These are phyloP conservation scores for Magnolia officinalis DNA, from an alignment of 164 flowering plant genomes.

Conservation along the genomic window DNA sequence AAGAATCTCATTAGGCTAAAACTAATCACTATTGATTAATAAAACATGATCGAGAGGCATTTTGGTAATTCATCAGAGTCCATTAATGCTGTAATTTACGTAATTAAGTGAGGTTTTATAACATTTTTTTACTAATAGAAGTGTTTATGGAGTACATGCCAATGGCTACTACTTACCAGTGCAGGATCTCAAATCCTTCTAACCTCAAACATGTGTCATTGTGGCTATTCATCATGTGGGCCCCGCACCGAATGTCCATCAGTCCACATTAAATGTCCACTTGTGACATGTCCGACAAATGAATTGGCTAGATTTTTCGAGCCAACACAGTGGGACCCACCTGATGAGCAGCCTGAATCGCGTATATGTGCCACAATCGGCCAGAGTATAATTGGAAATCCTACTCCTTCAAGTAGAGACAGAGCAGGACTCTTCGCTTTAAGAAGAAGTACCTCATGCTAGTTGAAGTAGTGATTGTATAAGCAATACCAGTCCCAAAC, in stretches of 20 bases:
- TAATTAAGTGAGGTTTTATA: too few relatives aligned
- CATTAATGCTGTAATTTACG: neutral
- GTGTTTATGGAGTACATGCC: too few relatives aligned
- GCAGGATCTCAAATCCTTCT: too few relatives aligned
- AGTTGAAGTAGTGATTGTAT: slow-evolving; percentile 31
- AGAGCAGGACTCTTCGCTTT: neutral
- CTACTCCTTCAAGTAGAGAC: neutral
- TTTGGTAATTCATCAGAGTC: neutral
- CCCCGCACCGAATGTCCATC: too few relatives aligned
- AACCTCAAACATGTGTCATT: too few relatives aligned
- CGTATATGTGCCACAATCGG: neutral
- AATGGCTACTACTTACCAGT: too few relatives aligned
- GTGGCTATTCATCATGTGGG: too few relatives aligned
- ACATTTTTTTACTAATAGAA: too few relatives aligned
- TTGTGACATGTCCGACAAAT: neutral
- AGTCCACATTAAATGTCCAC: neutral
- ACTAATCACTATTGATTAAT: neutral
- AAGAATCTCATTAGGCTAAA: neutral
- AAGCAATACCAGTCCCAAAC: slow-evolving; percentile 35
- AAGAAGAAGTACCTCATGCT: slow-evolving; percentile 33
- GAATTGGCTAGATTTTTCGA: neutral
- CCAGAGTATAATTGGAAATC: neutral
- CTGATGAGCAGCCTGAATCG: neutral
- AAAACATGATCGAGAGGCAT: neutral
- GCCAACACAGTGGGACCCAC: neutral